A percentile compares a stretch with the other conserved stretches of the same genome.
phyloP scores from a whole-genome alignment of 192 early-diverging fungal species.

The Backusella luteola region DNA sequence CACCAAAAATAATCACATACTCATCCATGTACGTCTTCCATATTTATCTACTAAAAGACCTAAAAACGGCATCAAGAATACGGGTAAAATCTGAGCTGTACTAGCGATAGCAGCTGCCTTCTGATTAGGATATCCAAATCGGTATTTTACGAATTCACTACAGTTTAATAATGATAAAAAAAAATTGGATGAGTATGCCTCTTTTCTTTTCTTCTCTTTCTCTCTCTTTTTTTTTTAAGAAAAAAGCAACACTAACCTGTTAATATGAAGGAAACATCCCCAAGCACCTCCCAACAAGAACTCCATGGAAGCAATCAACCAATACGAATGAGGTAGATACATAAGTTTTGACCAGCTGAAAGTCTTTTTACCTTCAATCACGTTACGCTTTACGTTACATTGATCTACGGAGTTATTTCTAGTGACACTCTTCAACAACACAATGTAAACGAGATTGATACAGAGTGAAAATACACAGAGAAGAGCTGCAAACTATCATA shows the following conservation, averaged over 20 bases:
- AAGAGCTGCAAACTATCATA: constrained; percentile 55
- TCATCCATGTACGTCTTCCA: constrained; percentile 57
- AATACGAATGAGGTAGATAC: constrained; percentile 56
- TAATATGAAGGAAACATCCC: constrained; percentile 65
- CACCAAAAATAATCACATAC: constrained; percentile 17
- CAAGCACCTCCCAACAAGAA: constrained; percentile 60
- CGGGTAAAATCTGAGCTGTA: constrained; percentile 63
- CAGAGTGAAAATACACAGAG: constrained; percentile 65
- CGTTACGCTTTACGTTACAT: constrained; percentile 28
- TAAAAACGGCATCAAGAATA: constrained; percentile 67
- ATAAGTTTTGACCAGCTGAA: constrained; percentile 56
- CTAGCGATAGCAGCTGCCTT: constrained; percentile 66
- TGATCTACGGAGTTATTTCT: constrained; percentile 5
- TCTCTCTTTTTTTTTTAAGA: not conserved
- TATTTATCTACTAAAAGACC: constrained; percentile 66
- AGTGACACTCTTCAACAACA: constrained; percentile 42
- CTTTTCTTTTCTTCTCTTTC: not conserved
- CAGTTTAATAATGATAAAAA: constrained; percentile 29
- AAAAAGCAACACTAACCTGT: constrained; percentile 29
- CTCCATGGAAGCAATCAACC: constrained; percentile 56
- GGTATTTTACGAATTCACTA: constrained; percentile 71
- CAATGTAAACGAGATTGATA: constrained; percentile 68
- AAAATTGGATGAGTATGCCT: not conserved
- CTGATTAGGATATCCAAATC: constrained; percentile 56
- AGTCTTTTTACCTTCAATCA: constrained; percentile 47